phyloP scores from a whole-genome alignment of 208 protist species.

The Leishmania amazonensis region DNA sequence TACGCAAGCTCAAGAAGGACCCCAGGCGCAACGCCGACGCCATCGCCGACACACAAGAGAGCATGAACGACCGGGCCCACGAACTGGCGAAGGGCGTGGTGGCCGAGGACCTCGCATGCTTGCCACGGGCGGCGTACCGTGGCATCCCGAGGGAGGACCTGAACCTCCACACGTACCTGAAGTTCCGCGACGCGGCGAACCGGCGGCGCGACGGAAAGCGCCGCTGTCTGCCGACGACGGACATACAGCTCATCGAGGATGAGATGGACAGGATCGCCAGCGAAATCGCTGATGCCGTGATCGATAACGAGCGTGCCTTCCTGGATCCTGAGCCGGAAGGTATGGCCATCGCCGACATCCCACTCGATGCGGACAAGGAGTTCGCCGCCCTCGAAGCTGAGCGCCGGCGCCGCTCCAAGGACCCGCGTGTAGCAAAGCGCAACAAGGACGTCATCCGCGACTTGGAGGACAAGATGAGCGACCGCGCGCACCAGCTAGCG shows the following conservation, averaged over 20 bases:
- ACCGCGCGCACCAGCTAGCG: conserved; percentile 61
- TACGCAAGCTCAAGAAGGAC: conserved; percentile 74
- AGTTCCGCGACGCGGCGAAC: conserved; percentile 71
- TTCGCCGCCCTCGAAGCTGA: conserved; percentile 81
- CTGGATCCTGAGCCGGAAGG: conserved; percentile 80
- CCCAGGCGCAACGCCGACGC: conserved; percentile 51
- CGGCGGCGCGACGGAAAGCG: conserved; percentile 34
- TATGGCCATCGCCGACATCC: conserved; percentile 68
- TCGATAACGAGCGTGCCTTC: conserved; percentile 70
- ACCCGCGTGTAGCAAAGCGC: conserved; percentile 57
- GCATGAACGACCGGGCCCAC: conserved; percentile 75
- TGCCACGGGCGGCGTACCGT: conserved; percentile 58
- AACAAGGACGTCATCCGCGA: conserved; percentile 75
- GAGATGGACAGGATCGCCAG: conserved; percentile 67
- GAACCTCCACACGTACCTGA: conserved; percentile 62
- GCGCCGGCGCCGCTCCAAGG: conserved; percentile 51
- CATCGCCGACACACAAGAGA: conserved; percentile 66
- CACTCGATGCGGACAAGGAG: conserved; percentile 75
- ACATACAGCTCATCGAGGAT: conserved; percentile 35
- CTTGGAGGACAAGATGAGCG: conserved; percentile 75
- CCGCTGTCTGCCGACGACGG: conserved; percentile 12
- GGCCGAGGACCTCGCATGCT: conserved; percentile 55
- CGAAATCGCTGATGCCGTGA: conserved; percentile 70
- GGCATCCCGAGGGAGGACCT: conserved; percentile 75
- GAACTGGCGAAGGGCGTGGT: conserved; percentile 67